Percentiles rank a stretch among this genome's conserved stretches.
phyloP scores from a whole-genome alignment of 176 grass and related monocot species.

The Musa schizocarpa region DNA sequence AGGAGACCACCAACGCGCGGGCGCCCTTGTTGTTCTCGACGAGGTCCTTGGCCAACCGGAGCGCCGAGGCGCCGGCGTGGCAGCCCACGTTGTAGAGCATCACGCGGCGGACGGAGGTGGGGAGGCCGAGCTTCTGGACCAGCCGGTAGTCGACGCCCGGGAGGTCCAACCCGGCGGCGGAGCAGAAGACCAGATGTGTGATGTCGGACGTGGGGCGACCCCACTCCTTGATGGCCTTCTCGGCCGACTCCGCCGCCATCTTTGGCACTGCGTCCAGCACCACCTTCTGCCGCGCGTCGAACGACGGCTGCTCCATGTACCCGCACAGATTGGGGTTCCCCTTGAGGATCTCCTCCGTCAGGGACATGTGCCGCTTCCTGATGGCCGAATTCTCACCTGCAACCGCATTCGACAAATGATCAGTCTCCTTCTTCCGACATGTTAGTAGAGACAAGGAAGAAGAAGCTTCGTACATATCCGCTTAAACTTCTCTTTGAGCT shows the following conservation, averaged over 20 bases:
- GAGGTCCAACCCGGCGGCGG: constrained; percentile 31
- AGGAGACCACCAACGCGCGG: constrained; percentile 24
- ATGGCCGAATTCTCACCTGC: neutral
- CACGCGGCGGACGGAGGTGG: constrained; percentile 43
- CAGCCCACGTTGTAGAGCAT: constrained; percentile 11
- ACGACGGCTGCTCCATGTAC: neutral
- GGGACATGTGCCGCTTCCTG: neutral
- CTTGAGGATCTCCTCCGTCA: constrained; percentile 3
- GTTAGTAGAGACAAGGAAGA: no score
- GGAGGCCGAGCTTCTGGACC: constrained; percentile 49
- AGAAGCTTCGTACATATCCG: neutral
- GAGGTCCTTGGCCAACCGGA: constrained; percentile 55
- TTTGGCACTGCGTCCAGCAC: neutral
- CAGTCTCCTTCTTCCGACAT: no score
- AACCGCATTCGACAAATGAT: neutral
- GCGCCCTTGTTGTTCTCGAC: constrained; percentile 14
- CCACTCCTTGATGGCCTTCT: constrained; percentile 20
- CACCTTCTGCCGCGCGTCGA: neutral
- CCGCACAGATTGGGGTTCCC: neutral
- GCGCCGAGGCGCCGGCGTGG: constrained; percentile 35
- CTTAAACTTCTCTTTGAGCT: neutral
- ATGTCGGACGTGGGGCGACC: constrained; percentile 13
- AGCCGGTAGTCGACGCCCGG: constrained; percentile 19
- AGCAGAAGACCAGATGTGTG: constrained; percentile 8
- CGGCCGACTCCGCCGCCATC: neutral